Evolutionary conservation across 202 grass and related monocot genomes (phyloP), one percentile per base, ranked within the genome.

Genomic region (Musa balbisiana): DNA sequence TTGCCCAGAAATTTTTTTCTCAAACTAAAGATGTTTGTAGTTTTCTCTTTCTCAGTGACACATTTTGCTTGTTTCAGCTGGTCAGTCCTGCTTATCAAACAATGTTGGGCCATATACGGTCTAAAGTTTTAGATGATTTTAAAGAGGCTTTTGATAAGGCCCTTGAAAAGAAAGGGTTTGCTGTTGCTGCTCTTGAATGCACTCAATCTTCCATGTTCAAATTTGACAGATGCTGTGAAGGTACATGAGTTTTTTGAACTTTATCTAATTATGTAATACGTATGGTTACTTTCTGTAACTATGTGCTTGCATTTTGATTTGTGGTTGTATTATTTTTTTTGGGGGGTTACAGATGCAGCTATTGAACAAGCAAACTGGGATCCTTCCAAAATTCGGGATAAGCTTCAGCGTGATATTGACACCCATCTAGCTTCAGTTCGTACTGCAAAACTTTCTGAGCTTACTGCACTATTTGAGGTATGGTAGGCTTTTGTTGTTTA

Each of bases 291-390:
- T 73, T 56, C 10, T 24, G 22, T 76, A n/a, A 68, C 5, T 33
- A 59, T 80, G 15, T 67, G 25, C 2, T 25, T 21, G 49, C 55
- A 33, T 71, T 29, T 52, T 76, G 63, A 29, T 64, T 53, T 53
- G 55, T 26, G 19, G 22, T 67, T 52, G 20, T 56, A 79, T 75
- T 19, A 17, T 49, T 87, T 73, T 68, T 76, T 78, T 73, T 80
- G 64, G 24, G 71, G 78, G 71, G 78, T 82, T 50, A 64, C 84
- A 99, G 95, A 99, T 88, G 91, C 89, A 79, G 77, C 87, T 83
- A 88, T 99, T 76, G 73, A 95, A 65, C 95, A 95, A 99, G 89
- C 88, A 80, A 92, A 87, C 8, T 99, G 95, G 95, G 85, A 99
- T 16, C 72, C 89, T 75, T 95, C 83, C 12, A 99, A 95, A 88